Percentiles rank a stretch among this genome's conserved stretches.
Evolutionary conservation across 371 early-diverging fungal genomes (phyloP).

Genomic region (Gilbertella persicaria): DNA sequence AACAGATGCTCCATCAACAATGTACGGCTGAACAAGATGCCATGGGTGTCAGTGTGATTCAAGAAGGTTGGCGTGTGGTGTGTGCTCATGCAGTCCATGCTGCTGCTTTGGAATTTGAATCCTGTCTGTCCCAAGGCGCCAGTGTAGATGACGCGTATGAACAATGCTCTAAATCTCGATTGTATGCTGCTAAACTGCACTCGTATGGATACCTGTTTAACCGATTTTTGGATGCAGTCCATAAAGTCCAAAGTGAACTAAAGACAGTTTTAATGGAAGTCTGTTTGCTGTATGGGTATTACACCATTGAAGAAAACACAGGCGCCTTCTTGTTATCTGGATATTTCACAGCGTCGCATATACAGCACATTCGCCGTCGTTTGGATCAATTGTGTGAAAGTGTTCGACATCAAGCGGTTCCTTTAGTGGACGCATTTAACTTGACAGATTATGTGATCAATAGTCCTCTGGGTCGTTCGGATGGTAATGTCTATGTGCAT

Average conservation of each 20-base stretch:
- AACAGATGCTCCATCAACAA: constrained; percentile 49
- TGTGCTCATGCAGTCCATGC: constrained; percentile 82
- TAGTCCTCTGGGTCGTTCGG: constrained; percentile 86
- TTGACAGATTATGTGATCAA: constrained; percentile 86
- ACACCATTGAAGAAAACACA: constrained; percentile 80
- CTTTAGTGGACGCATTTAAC: constrained; percentile 88
- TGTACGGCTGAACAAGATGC: constrained; percentile 63
- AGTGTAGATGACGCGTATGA: constrained; percentile 82
- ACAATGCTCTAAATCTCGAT: constrained; percentile 79
- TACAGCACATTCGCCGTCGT: constrained; percentile 61
- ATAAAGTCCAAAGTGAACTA: constrained; percentile 48
- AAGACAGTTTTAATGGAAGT: constrained; percentile 61
- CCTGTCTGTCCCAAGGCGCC: constrained; percentile 63
- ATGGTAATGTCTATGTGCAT: constrained; percentile 87
- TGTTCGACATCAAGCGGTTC: constrained; percentile 81
- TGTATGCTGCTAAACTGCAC: constrained; percentile 88
- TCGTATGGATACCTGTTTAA: constrained; percentile 84
- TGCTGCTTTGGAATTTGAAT: constrained; percentile 82
- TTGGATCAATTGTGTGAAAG: constrained; percentile 68
- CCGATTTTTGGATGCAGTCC: constrained; percentile 79
- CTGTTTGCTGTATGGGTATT: constrained; percentile 81
- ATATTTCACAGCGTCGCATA: constrained; percentile 77
- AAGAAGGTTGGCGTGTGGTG: constrained; percentile 83
- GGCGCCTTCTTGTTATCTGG: constrained; percentile 87
- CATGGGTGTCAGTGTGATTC: constrained; percentile 61